phyloP scores from a whole-genome alignment of 2,329 filamentous ascomycete genomes.

The Verticillium zaregamsianum region DNA sequence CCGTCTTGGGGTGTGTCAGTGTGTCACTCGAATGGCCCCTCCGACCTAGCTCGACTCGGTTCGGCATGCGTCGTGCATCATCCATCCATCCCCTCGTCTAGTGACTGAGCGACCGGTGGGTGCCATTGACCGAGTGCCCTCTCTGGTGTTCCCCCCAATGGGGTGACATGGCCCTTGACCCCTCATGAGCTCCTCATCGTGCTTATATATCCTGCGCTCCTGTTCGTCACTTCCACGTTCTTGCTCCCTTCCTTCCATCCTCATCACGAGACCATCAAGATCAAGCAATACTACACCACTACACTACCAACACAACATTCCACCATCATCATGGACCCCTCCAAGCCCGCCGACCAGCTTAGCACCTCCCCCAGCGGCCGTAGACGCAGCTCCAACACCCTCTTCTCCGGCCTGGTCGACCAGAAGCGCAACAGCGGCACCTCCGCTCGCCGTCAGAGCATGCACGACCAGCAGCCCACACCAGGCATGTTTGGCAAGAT shows the following conservation, averaged over 20 bases:
- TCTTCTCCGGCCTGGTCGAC: slow-evolving; percentile 48
- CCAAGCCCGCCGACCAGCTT: slow-evolving; percentile 7
- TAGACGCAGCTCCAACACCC: slow-evolving; percentile 39
- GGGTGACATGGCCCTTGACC: neutral
- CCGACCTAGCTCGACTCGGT: neutral
- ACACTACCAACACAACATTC: neutral
- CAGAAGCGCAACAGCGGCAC: slow-evolving; percentile 45
- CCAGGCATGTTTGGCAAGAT: slow-evolving; percentile 48
- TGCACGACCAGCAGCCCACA: slow-evolving; percentile 47
- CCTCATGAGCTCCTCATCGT: neutral
- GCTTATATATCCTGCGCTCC: slow-evolving; percentile 6
- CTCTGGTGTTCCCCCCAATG: neutral
- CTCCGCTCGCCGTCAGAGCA: slow-evolving; percentile 46
- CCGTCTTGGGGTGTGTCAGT: neutral
- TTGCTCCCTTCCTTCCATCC: rapidly evolving
- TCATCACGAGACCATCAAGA: neutral
- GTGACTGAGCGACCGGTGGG: neutral
- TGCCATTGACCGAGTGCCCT: neutral
- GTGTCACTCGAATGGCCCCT: no score
- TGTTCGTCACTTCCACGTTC: rapidly evolving
- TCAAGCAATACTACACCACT: neutral
- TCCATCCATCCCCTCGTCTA: neutral
- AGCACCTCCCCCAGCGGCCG: slow-evolving; percentile 3
- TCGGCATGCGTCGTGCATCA: neutral
- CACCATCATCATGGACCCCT: slow-evolving; percentile 8